Evolutionary conservation across 768 basidiomycete genomes (phyloP), one percentile per base, ranked within the genome.

Genomic region (Asterophora parasitica): DNA sequence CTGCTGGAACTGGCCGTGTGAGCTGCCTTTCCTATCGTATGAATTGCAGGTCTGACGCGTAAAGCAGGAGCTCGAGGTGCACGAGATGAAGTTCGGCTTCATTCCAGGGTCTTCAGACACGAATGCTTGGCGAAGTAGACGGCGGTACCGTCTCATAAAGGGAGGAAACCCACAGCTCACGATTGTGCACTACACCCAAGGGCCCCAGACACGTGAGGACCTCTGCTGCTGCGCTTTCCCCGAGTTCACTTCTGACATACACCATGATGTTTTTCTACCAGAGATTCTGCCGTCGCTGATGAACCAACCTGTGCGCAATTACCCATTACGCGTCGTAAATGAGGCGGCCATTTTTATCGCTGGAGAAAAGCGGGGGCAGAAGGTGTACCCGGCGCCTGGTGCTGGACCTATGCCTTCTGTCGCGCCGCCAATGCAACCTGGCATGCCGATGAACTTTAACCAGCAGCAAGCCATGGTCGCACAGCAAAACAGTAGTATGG

Each of bases 181-280:
- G 13, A 77, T 92, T 4, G 77, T 89, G 0, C 88, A 92, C 58
- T 92, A 91, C 59, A 72, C 78, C 26, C 79, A 85, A 56, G 85
- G 83, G 4, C 81, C 75, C 9, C 53, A 72, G 7, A 70, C 75
- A 38, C 75, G 87, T 89, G 62, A 65, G 54, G 49, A 3, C n/a
- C 26, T 13, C n/a, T 4, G 30, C 15, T 7, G 13, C 2, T 26
- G 42, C 19, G 27, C 7, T 42, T 12, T 46, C 36, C 47, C 32
- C n/a, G 44, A 33, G 46, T 39, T 58, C 50, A 23, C 23, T 23
- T 41, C 9, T 45, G 30, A 42, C 53, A n/a, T n/a, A n/a, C n/a
- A 42, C 44, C 45, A 35, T 54, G 40, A 51, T 28, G 31, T 33
- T 47, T 49, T 37, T 27, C 42, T 27, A 23, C 38, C 57, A 89